A percentile compares a stretch with the other conserved stretches of the same genome.
phyloP scores from a whole-genome alignment of 1,284 basidiomycete species.

The Coniophora puteana region DNA sequence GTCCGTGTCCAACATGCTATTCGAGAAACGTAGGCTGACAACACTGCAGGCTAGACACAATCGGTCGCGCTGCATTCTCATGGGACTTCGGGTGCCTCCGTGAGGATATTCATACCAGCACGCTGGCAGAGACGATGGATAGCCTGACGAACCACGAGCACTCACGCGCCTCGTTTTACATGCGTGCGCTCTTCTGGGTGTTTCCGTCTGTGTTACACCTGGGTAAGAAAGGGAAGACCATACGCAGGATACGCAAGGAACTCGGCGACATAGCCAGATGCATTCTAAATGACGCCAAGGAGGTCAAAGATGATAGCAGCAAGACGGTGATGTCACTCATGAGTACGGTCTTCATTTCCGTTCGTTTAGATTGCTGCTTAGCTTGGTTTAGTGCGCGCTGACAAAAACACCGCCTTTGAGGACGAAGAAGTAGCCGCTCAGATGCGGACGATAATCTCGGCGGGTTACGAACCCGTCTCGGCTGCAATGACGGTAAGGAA shows the following conservation, averaged over 20 bases:
- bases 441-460: constrained; percentile 57
- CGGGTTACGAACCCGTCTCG: constrained; percentile 62
- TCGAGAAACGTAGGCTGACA: constrained; percentile 5
- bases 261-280: constrained; percentile 45
- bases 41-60: constrained; percentile 44
- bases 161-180: constrained; percentile 55
- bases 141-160: constrained; percentile 55
- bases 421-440: constrained; percentile 52
- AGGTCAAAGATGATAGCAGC: constrained; percentile 35
- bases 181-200: constrained; percentile 58
- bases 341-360: constrained; percentile 30
- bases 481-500: constrained; percentile 44
- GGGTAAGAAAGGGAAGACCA: constrained; percentile 55
- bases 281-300: constrained; percentile 51
- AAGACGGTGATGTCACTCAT: constrained; percentile 49
- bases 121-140: constrained; percentile 47
- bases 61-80: constrained; percentile 53
- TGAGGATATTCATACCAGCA: constrained; percentile 38
- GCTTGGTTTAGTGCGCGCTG: constrained; percentile 36
- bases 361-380: constrained; percentile 7
- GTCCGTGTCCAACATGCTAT: constrained; percentile 27
- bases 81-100: constrained; percentile 50
- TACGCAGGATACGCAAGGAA: constrained; percentile 44
- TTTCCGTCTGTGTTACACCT: constrained; percentile 50
- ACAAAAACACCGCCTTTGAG: constrained; percentile 32